Base-by-base conservation (phyloP, 1,284 basidiomycete species). In the Ceratobasidium sp. region DNA sequence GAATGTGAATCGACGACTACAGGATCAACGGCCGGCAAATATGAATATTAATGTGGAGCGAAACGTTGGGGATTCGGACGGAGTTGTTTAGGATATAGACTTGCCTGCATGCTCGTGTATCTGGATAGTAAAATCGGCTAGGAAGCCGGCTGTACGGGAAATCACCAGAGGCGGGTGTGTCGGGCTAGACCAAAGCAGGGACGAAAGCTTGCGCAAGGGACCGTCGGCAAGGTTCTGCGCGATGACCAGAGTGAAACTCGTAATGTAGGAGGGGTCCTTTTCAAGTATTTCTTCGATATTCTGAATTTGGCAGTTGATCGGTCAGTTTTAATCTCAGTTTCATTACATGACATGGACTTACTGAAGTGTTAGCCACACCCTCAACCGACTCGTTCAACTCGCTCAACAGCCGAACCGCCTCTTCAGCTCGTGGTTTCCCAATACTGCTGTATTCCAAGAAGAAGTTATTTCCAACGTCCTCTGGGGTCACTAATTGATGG, bases 391-490 rank as follows among this genome's bases (percentile, higher is more conserved):
- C 90, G 78, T 98, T 99, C 67, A 99, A 85, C 80, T 98, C 96
- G 15, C 81, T 78, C 3, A 99, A 83, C 50, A 92, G 84, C 60
- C 86, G 83, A 17, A 92, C 91, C 3, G 89, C 89, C 77, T 98
- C 93, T 68, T 86, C 78, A 0, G 95, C 94, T 52, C 93, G 88
- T 58, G 83, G 83, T 77, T 89, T 90, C 8, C 93, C 94, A 64
- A 97, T 83, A 73, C 90, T 92, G 27, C 86, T 81, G 0, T 83
- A 82, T 0, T 86, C 87, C 27, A 99, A 83, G 81, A 99, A 99
- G 82, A 98, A 98, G 82, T 98, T 98, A 82, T 94, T 93, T 0
- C 94, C 94, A 0, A 94, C 87, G 75, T 99, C 96, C 57, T 88
- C 85, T 2, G 87, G 83, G 0, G 86, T 82, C 17, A 90, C 89